These are phyloP conservation scores for Russula compacta DNA, from an alignment of 768 basidiomycete genomes.

Conservation along the genomic window DNA sequence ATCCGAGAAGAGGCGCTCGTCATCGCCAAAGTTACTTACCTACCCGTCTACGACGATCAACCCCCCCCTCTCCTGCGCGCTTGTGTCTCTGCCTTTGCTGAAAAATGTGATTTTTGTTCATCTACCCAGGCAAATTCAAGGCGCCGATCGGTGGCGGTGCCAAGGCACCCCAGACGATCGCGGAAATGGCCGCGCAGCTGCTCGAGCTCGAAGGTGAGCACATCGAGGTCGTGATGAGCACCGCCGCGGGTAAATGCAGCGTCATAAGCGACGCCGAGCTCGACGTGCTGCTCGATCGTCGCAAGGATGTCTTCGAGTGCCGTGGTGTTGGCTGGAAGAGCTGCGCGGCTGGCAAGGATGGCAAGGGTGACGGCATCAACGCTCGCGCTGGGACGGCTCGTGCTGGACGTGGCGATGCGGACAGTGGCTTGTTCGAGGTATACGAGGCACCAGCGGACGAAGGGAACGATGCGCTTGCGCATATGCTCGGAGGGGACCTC, in stretches of 20 bases:
- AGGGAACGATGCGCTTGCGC: constrained; percentile 64
- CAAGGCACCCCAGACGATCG: constrained; percentile 51
- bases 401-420: too few species aligned
- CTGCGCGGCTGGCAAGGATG: too few species aligned
- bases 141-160: constrained; percentile 48
- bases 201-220: constrained; percentile 63
- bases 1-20: constrained; percentile 32
- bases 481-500: constrained; percentile 29
- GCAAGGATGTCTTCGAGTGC: constrained; percentile 60
- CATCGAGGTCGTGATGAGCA: constrained; percentile 36
- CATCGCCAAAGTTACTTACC: constrained; percentile 72
- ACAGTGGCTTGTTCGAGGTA: constrained; percentile 38
- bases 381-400: too few species aligned
- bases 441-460: constrained; percentile 54
- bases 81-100: background rate
- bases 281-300: constrained; percentile 67
- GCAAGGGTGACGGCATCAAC: too few species aligned
- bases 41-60: background rate
- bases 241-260: too few species aligned
- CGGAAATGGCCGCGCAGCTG: constrained; percentile 72
- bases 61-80: background rate
- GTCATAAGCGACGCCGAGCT: too few species aligned
- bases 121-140: constrained; percentile 64
- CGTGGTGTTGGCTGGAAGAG: constrained; percentile 70
- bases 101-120: background rate